Conservation (phyloP, 2,329 filamentous ascomycete genomes). For the Aspergillus calidoustus region DNA sequence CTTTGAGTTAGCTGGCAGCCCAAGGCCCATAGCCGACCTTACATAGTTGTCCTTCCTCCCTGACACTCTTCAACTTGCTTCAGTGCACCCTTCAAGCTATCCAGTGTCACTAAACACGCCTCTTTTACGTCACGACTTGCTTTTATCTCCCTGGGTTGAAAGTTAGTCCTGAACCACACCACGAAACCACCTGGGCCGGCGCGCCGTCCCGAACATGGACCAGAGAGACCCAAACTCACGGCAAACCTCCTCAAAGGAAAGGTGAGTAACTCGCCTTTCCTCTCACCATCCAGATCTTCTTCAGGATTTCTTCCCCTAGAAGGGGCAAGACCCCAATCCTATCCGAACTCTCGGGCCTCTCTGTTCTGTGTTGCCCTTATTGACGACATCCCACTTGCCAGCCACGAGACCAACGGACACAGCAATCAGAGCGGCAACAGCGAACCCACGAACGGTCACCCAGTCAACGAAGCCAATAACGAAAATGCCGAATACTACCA, state of each 20-base stretch:
- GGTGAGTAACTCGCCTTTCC: constrained; percentile 12
- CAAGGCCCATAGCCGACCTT: neutral
- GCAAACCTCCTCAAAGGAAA: constrained; percentile 15
- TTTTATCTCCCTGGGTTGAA: neutral
- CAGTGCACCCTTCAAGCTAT: neutral
- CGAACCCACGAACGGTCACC: constrained; percentile 10
- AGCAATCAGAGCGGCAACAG: constrained; percentile 4
- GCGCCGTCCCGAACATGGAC: constrained; percentile 8
- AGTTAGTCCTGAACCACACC: neutral
- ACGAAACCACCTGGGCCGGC: neutral
- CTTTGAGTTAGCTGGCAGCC: neutral
- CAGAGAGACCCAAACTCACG: neutral
- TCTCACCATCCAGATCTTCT: neutral
- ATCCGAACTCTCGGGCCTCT: neutral
- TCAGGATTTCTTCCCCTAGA: neutral
- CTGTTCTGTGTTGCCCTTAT: neutral
- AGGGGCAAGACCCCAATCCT: neutral
- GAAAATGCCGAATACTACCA: constrained; percentile 30
- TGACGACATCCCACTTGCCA: constrained; percentile 10
- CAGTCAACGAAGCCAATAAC: constrained; percentile 3
- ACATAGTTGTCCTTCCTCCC: neutral
- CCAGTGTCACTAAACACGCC: neutral
- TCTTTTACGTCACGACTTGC: neutral
- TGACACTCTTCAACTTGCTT: neutral
- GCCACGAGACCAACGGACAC: constrained; percentile 16